Base-by-base conservation (phyloP, 441 rosid genomes). In the Populus hybrid region DNA sequence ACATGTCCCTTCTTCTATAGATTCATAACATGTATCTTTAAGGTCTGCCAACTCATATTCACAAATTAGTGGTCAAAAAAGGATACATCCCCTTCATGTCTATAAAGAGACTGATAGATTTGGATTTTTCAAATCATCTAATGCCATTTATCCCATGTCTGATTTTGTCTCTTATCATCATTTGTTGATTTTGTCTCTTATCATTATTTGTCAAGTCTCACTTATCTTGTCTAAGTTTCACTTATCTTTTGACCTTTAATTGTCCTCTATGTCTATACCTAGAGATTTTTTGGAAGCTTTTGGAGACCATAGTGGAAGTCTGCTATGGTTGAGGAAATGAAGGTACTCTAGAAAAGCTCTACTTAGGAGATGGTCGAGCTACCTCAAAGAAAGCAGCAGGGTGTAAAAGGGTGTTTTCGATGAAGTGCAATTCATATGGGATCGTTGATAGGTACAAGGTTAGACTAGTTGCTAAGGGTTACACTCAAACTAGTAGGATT, bases 251-350 rank as follows among this genome's bases (percentile, higher is more conserved):
- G 10, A 69, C 0, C 24, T 35, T 70, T 69, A 24, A 10, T 77
- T 77, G 30, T 70, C 74, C 10, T 57, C 0, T 57, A 28, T 61
- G n/a, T 70, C 69, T 50, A 70, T 70, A n/a, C 68, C 61, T 61
- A 61, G 21, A 70, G 61, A n/a, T 77, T 70, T 77, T 77, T 32
- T 70, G 38, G 75, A 77, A 70, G 70, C 69, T 54, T 10, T 77
- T 70, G n/a, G 1, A 70, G n/a, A 70, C 21, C 75, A 40, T 59
- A 69, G 21, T 70, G 70, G 64, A 70, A 24, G n/a, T n/a, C n/a
- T n/a, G n/a, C n/a, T n/a, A n/a, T n/a, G n/a, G n/a, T 70, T 46
- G 28, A 54, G 1, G 75, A 72, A 57, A 54, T 72, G 66, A 2
- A 26, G 9, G 42, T 10, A 30, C 75, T 72, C 26, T 3, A 72